Evolutionary conservation across 768 basidiomycete genomes (phyloP), one percentile per base, ranked within the genome.

Genomic region (Serendipita sp.): DNA sequence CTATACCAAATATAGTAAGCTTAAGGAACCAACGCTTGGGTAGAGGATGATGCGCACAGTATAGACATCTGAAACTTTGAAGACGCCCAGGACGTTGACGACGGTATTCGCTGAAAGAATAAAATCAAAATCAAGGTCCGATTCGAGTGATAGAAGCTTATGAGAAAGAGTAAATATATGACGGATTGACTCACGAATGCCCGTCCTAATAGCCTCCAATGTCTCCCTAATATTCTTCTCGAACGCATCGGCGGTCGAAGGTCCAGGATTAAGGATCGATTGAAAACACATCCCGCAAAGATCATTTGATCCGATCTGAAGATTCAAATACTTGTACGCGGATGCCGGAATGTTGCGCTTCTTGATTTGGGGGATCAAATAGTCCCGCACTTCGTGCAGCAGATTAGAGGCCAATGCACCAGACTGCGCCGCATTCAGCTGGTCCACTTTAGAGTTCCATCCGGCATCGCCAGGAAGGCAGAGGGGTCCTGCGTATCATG

Each of bases 301-400:
- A 34, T 66, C 66, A 33, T 66, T 66, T 26, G 64, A 65, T 20
- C 65, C 65, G 20, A 66, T 60, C 48, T 66, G 65, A 42, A 66
- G 62, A 50, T 56, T 66, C 48, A 66, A 17, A 22, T 61, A 61
- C 26, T 63, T 63, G 51, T 34, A 42, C 17, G 62, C 62, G 3
- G 62, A 22, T 28, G 30, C n/a, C 13, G 62, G 51, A 22, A 63
- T 58, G 9, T 53, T 38, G 24, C 50, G 33, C 28, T 3, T 24
- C 22, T 28, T 53, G 51, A 56, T 22, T 42, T 63, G 62, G 3
- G 62, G 62, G 13, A 63, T 41, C 34, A 63, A 50, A 24, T 63
- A 63, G 42, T 63, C 62, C 30, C 26, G 7, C 17, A 42, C 62
- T 28, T 63, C 62, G 62, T 63, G 62, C 20, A 42, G 38, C 5